Conservation (phyloP, 1,284 basidiomycete species). For the Lignosus rhinocerotis region DNA sequence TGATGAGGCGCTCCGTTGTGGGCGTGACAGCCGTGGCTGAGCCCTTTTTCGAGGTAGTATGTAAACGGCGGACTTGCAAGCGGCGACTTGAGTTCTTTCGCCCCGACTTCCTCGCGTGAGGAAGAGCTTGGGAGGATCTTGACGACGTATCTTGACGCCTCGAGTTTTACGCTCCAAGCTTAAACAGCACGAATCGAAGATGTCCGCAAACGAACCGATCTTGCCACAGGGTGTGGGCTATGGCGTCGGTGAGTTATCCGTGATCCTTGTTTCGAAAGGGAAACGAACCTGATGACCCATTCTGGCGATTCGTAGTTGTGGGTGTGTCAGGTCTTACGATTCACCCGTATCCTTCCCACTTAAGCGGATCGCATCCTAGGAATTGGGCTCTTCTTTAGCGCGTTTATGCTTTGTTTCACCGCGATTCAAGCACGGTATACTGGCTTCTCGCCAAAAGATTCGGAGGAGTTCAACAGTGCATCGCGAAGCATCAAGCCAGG, state of each 20-base stretch:
- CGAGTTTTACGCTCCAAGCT: neutral
- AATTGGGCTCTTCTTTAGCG: conserved; percentile 83
- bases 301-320: conserved; percentile 39
- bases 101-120: neutral
- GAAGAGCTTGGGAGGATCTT: neutral
- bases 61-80: conserved; percentile 4
- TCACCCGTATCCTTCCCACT: neutral
- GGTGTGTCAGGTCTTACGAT: conserved; percentile 36
- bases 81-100: neutral
- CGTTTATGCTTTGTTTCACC: conserved; percentile 73
- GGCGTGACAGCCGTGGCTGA: neutral
- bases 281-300: conserved; percentile 3
- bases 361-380: conserved; percentile 39
- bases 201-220: conserved; percentile 31
- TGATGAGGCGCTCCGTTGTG: neutral
- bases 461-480: conserved; percentile 84
- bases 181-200: neutral
- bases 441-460: conserved; percentile 66
- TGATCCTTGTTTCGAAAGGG: neutral
- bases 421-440: conserved; percentile 75
- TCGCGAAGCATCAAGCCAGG: conserved; percentile 85
- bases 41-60: neutral
- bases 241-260: conserved; percentile 70
- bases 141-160: neutral
- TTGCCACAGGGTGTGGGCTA: conserved; percentile 48